phyloP scores from a whole-genome alignment of 2,329 filamentous ascomycete genomes.

The Botrytis sinoallii region DNA sequence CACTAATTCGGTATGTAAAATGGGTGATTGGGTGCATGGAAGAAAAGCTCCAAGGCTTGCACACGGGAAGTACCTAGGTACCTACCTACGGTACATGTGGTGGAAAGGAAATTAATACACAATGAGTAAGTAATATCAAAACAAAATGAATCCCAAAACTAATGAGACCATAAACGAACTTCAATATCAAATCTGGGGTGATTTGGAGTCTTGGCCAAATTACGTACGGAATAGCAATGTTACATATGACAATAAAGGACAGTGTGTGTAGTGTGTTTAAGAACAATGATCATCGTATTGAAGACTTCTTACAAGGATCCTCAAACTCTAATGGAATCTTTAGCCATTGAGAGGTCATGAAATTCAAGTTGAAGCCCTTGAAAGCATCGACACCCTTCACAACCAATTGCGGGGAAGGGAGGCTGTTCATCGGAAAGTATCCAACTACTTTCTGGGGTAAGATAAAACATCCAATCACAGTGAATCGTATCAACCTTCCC shows the following conservation, averaged over 20 bases:
- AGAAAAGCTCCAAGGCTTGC: background rate
- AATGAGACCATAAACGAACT: background rate
- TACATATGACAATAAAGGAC: background rate
- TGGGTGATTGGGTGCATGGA: background rate
- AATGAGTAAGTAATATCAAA: background rate
- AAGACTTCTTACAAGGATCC: background rate
- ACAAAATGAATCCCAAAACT: background rate
- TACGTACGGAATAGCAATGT: background rate
- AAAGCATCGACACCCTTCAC: background rate
- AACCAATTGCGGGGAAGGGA: conserved; percentile 7
- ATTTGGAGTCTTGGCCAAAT: background rate
- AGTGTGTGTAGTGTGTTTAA: background rate
- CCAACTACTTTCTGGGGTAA: background rate
- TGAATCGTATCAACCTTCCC: background rate
- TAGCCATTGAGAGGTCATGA: background rate
- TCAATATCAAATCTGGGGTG: conserved; percentile 1
- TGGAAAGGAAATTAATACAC: background rate
- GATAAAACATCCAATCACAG: background rate
- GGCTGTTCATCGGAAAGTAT: background rate
- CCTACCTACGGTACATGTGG: background rate
- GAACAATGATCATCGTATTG: background rate
- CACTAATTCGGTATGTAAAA: background rate
- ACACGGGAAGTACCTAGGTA: background rate
- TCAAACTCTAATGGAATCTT: background rate
- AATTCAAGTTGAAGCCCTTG: background rate